Percentiles rank a stretch among this genome's conserved stretches.
These are phyloP conservation scores for Sugiyamaella chiloensis DNA, from an alignment of 805 yeast species.

Conservation along the genomic window DNA sequence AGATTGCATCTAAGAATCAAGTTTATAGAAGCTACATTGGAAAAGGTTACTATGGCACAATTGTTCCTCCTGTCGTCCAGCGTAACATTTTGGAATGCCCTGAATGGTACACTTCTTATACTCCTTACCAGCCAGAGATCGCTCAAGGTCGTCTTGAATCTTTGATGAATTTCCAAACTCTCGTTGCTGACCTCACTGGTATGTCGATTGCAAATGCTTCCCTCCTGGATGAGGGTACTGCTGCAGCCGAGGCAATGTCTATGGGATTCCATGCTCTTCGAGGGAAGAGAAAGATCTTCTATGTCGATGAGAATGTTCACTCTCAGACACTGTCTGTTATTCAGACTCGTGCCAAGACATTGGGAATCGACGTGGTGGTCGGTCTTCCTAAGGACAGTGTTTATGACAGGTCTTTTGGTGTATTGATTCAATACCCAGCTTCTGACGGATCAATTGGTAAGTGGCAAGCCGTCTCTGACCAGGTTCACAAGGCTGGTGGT, in stretches of 20 bases:
- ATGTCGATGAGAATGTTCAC: conserved; percentile 73
- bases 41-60: conserved; percentile 90
- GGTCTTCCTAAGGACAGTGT: conserved; percentile 44
- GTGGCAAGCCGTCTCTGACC: conserved; percentile 54
- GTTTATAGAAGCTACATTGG: conserved; percentile 79
- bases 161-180: conserved; percentile 87
- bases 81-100: conserved; percentile 91
- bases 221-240: conserved; percentile 91
- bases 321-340: conserved; percentile 84
- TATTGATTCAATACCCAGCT: conserved; percentile 84
- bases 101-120: conserved; percentile 98
- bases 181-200: conserved; percentile 86
- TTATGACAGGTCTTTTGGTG: conserved; percentile 62
- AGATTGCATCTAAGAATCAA: conserved; percentile 72
- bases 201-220: conserved; percentile 95
- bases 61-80: conserved; percentile 86
- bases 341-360: conserved; percentile 71
- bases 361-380: conserved; percentile 61
- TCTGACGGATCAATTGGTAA: conserved; percentile 70
- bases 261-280: conserved; percentile 65
- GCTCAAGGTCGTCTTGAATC: conserved; percentile 95
- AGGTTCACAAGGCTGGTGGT: conserved; percentile 69
- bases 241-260: conserved; percentile 98
- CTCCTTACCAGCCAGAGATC: conserved; percentile 98
- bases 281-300: conserved; percentile 65